A percentile compares a stretch with the other conserved stretches of the same genome.
Conservation (phyloP, 495 filamentous ascomycete species). For the Acidiella bohemica region DNA sequence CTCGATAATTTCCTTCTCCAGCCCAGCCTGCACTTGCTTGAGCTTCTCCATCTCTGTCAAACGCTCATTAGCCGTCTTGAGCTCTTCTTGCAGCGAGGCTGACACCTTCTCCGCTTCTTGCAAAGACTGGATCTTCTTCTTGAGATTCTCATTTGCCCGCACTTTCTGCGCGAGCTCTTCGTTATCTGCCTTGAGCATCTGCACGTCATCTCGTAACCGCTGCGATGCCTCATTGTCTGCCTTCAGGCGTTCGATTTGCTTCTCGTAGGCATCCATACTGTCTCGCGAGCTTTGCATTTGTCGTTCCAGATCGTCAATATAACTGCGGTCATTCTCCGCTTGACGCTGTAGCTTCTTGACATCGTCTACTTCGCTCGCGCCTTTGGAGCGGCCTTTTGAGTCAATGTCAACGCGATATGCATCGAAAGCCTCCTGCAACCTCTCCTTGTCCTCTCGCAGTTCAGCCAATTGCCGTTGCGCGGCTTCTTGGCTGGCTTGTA, state of each 20-base stretch:
- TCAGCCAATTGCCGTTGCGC: conserved; percentile 21
- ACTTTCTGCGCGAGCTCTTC: conserved; percentile 67
- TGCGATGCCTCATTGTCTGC: conserved; percentile 29
- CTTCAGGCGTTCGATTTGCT: conserved; percentile 45
- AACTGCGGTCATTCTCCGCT: conserved; percentile 23
- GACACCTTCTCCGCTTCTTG: conserved; percentile 36
- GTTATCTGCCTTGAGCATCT: conserved; percentile 56
- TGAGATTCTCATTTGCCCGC: conserved; percentile 56
- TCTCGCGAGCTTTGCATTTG: conserved; percentile 24
- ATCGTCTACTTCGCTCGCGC: conserved; percentile 19
- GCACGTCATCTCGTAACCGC: conserved; percentile 37
- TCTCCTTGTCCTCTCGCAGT: conserved; percentile 19
- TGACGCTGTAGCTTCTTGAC: conserved; percentile 24
- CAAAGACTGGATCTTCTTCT: conserved; percentile 55
- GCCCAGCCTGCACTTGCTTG: conserved; percentile 28
- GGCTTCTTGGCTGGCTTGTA: conserved; percentile 14
- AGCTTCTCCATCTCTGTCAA: conserved; percentile 64
- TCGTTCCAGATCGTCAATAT: conserved; percentile 30
- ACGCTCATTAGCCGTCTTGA: conserved; percentile 53
- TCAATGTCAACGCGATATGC: conserved; percentile 25
- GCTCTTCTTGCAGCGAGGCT: conserved; percentile 25
- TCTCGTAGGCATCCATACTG: conserved; percentile 43
- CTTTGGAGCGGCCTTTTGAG: conserved; percentile 13
- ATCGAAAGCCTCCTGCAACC: conserved; percentile 28
- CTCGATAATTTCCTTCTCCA: conserved; percentile 46